Evolutionary conservation across 2,329 filamentous ascomycete species (phyloP), one percentile per base, ranked within the genome.

Genomic region (Penicillium corylophilum): DNA sequence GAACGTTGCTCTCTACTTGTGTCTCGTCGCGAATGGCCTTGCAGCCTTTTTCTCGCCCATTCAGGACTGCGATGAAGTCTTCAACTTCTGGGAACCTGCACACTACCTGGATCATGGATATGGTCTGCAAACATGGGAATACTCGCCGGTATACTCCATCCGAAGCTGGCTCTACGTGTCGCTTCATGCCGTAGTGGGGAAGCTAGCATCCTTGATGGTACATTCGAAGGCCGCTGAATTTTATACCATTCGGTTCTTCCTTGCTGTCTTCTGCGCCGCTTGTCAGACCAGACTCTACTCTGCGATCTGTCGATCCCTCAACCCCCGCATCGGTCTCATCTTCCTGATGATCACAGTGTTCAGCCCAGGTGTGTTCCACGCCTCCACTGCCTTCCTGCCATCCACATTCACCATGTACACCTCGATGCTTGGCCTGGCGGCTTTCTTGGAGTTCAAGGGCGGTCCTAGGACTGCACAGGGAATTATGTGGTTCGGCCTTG

Each of bases 31-130:
- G 59, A 90, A 90, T 67, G 60, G 88, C 16, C 64, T 93, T 20
- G 89, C 93, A 6, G 94, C 93, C 10, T 66, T 88, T 28, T 93
- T 87, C 69, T 86, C 91, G 2, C 94, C 94, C 0, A 96, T 99
- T 59, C 92, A 96, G 71, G 94, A 99, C 73, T 99, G 94, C 70
- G 94, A 99, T 65, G 94, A 99, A 77, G 93, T 93, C 10, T 99
- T 95, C 81, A 99, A 99, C 71, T 99, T 96, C 78, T 99, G 93
- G 91, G 94, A 99, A 66, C 93, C 94, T 0, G 85, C 92, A 0
- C 94, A 99, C 73, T 99, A 96, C 72, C 82, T 99, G 24, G 88
- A 85, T 53, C 91, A 96, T 77, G 89, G 90, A 63, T 93, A 95
- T 67, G 94, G 93, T 35, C 79, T 96, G 45, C 92, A 99, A 76